Evolutionary conservation across 495 filamentous ascomycete species (phyloP).

Genomic region (Copromyces sp.): DNA sequence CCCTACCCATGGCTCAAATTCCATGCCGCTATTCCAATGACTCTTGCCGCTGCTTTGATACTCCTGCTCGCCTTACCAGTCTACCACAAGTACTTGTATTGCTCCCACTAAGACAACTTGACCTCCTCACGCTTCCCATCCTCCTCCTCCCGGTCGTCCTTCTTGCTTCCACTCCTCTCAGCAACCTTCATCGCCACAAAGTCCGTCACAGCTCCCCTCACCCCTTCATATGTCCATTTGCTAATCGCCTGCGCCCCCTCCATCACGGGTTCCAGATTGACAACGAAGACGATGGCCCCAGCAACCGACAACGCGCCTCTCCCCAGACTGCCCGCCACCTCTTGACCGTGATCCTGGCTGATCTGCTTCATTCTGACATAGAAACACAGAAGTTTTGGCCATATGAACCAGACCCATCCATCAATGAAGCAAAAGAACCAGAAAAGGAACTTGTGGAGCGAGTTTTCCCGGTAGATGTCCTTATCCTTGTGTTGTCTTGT

Average conservation of each 20-base stretch:
- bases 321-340: background rate
- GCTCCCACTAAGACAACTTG: background rate
- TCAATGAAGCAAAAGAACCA: conserved; percentile 4
- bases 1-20: background rate
- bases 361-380: conserved; percentile 3
- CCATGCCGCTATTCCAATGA: background rate
- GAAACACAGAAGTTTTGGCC: background rate
- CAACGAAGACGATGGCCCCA: background rate
- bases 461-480: background rate
- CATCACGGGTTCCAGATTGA: background rate
- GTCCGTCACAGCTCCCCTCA: conserved; percentile 12
- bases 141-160: background rate
- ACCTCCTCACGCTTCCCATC: background rate
- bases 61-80: background rate
- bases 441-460: conserved; percentile 8
- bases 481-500: background rate
- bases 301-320: background rate
- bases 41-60: background rate
- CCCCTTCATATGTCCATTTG: conserved; percentile 1
- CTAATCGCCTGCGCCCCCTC: background rate
- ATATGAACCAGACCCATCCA: conserved; percentile 1
- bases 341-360: conserved; percentile 3
- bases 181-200: conserved; percentile 8
- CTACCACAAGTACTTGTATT: background rate
- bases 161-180: background rate